Evolutionary conservation across 2,329 filamentous ascomycete genomes (phyloP), one percentile per base, ranked within the genome.

Genomic region (Botrytis aclada): DNA sequence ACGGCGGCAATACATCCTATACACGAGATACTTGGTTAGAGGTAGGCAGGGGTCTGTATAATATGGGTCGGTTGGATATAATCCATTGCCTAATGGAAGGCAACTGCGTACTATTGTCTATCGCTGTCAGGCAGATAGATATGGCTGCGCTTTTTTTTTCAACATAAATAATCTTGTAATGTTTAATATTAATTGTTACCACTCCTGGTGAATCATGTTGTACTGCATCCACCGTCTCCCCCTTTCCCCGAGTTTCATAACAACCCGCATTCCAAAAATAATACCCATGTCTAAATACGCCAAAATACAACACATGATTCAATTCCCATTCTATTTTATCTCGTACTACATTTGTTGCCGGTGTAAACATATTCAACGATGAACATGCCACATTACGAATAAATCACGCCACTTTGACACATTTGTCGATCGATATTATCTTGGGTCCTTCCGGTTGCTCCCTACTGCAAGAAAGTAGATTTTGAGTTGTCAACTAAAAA

Each of bases 391-490:
- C 32, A n/a, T 71, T 32, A 65, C 45, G 51, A 58, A 9, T 41
- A 43, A 20, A 71, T 71, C 70, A 71, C 61, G 70, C 70, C 70
- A 71, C 70, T 71, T 58, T 66, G 37, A 66, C 61, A 41, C 2
- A 5, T 54, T 41, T 67, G 9, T 67, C 47, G 64, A 67, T 67
- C 47, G 16, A 56, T 14, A 41, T 16, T 56, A 29, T 67, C 34
- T 41, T 67, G 22, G 29, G 22, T 10, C 20, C 12, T 54, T 66
- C 64, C 45, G 45, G 9, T 12, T 29, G 7, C 25, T 39, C 12
- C 45, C 45, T 12, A 10, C 22, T 3, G n/a, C 20, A 10, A 3
- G 37, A 18, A 6, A 20, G 14, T 32, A 3, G 2, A 25, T 45
- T 54, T 51, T 29, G 0, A n/a, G 5, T 20, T 51, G 4, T 1